Evolutionary conservation across 345 rosid species (phyloP).

Genomic region (Brassica nigra): DNA sequence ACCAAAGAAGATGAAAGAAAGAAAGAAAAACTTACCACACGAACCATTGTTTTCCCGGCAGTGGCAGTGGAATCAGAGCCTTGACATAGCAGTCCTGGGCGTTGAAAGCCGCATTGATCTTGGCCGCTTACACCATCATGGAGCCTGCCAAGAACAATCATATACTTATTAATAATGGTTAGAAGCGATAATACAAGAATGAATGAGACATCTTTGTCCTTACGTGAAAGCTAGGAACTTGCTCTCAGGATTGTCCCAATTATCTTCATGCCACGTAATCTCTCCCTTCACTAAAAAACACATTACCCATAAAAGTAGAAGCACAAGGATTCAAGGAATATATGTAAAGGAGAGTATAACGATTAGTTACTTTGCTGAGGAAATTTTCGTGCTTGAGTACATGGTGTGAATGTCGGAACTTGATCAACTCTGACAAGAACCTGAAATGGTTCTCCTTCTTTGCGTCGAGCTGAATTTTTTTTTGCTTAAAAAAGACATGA

Average conservation of each 20-base stretch:
- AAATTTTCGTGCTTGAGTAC: conserved; percentile 63
- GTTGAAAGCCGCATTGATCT: conserved; percentile 77
- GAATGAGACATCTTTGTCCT: conserved; percentile 23
- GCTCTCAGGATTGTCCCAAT: conserved; percentile 85
- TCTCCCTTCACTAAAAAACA: conserved; percentile 53
- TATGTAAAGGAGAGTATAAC: conserved; percentile 8
- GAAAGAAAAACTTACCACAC: conserved; percentile 66
- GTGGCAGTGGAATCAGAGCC: conserved; percentile 67
- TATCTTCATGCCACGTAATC: conserved; percentile 93
- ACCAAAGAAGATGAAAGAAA: conserved; percentile 10
- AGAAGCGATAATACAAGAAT: background rate
- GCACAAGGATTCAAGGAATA: background rate
- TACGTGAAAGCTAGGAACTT: conserved; percentile 96
- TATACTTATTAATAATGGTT: background rate
- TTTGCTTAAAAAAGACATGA: background rate
- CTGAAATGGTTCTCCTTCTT: conserved; percentile 64
- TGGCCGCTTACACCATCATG: conserved; percentile 54
- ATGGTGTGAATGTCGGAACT: conserved; percentile 55
- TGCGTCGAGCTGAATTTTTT: conserved; percentile 53
- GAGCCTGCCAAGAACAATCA: conserved; percentile 55
- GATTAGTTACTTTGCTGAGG: conserved; percentile 55
- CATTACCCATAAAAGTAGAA: conserved; percentile 8
- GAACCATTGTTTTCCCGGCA: conserved; percentile 62
- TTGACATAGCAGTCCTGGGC: conserved; percentile 70
- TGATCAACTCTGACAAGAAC: conserved; percentile 78